Conservation (phyloP, 805 yeast genomes). For the Candida pseudofarinosa region DNA sequence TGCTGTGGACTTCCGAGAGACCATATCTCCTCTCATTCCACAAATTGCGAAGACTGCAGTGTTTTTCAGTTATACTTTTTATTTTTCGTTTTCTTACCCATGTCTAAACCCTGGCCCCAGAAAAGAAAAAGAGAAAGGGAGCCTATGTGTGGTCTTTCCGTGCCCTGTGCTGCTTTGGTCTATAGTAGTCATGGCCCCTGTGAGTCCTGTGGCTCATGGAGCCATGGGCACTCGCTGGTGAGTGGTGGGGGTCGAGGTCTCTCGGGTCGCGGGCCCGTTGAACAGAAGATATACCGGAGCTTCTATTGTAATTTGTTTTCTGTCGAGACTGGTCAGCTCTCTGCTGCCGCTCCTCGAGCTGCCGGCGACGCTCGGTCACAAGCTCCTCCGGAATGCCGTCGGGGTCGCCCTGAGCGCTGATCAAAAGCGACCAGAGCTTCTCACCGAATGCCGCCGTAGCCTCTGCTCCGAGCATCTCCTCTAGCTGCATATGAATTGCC, state of each 20-base stretch:
- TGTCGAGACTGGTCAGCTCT: constrained; percentile 6
- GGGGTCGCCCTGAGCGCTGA: constrained; percentile 40
- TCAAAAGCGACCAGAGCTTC: constrained; percentile 41
- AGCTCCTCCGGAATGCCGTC: constrained; percentile 41
- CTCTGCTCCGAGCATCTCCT: constrained; percentile 42
- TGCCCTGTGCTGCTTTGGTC: too few relatives aligned
- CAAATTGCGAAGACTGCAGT: too few relatives aligned
- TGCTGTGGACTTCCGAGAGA: too few relatives aligned
- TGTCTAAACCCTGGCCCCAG: too few relatives aligned
- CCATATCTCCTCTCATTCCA: too few relatives aligned
- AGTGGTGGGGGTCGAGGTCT: background rate
- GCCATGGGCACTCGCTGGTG: too few relatives aligned
- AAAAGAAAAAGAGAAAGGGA: too few relatives aligned
- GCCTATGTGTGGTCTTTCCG: too few relatives aligned
- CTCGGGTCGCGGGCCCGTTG: background rate
- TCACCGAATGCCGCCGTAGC: constrained; percentile 37
- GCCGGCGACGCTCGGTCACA: constrained; percentile 4
- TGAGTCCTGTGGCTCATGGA: too few relatives aligned
- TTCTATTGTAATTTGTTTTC: constrained; percentile 27
- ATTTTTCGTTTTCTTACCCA: too few relatives aligned
- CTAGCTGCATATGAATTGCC: constrained; percentile 38
- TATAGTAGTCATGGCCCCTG: too few relatives aligned
- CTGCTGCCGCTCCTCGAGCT: constrained; percentile 3
- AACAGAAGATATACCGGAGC: constrained; percentile 8
- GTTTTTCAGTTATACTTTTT: too few relatives aligned